phyloP scores from a whole-genome alignment of 2,329 filamentous ascomycete species.

The Alternaria arbusti region DNA sequence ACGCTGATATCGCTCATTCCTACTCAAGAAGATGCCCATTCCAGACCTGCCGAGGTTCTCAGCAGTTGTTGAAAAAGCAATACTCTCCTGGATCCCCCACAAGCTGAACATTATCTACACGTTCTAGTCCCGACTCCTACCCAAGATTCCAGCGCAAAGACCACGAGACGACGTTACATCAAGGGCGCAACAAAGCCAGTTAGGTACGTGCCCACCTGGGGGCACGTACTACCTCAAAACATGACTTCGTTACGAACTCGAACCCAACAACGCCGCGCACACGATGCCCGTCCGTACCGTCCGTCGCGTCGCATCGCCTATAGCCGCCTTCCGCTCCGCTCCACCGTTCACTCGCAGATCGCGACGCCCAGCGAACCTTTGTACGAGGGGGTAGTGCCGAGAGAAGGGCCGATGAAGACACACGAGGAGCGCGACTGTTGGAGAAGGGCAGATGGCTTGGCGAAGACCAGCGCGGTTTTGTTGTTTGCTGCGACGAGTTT shows the following conservation, averaged over 20 bases:
- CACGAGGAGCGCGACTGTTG: not conserved
- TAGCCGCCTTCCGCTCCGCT: not conserved
- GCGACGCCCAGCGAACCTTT: not conserved
- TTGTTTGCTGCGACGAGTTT: not conserved
- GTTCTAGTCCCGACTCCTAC: not conserved
- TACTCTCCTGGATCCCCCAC: too few species aligned
- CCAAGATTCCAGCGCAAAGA: not conserved
- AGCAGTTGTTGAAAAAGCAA: not conserved
- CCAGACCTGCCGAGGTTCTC: not conserved
- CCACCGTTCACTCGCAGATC: not conserved
- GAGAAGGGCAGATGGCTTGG: not conserved
- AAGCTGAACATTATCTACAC: too few species aligned
- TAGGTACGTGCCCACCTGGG: not conserved
- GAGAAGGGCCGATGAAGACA: not conserved
- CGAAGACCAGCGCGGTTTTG: not conserved
- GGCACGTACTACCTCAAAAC: not conserved
- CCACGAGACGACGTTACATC: not conserved
- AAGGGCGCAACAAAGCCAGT: not conserved
- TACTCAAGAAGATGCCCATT: too few species aligned
- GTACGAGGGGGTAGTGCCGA: not conserved
- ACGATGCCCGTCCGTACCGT: not conserved
- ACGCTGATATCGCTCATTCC: not conserved
- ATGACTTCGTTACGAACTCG: not conserved
- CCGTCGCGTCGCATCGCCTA: not conserved
- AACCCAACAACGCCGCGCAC: not conserved